A percentile compares a stretch with the other conserved stretches of the same genome.
phyloP scores from a whole-genome alignment of 1,284 basidiomycete genomes.

The Anthracocystis walkeri region DNA sequence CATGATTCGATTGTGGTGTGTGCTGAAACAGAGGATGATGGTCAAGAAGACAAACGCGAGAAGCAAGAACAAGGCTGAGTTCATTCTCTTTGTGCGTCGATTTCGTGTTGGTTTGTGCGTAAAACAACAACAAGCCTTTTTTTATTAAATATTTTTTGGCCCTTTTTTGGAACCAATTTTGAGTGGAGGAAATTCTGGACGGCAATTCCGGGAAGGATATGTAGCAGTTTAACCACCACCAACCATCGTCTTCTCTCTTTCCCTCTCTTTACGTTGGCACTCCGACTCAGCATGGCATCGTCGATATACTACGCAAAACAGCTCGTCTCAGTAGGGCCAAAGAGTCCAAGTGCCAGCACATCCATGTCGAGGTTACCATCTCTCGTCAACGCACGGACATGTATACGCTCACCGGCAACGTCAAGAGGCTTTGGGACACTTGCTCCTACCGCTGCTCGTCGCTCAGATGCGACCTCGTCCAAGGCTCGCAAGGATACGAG shows the following conservation, averaged over 20 bases:
- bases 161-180: background rate
- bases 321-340: conserved; percentile 22
- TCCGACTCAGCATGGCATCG: conserved; percentile 11
- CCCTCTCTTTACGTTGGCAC: background rate
- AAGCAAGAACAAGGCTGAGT: conserved; percentile 2
- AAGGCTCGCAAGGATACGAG: background rate
- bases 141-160: background rate
- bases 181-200: conserved; percentile 17
- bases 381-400: background rate
- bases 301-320: background rate
- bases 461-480: background rate
- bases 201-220: background rate
- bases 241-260: background rate
- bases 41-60: background rate
- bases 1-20: background rate
- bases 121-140: background rate
- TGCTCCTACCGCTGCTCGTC: conserved; percentile 12
- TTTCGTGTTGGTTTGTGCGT: background rate
- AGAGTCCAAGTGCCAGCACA: conserved; percentile 20
- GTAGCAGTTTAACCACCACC: background rate
- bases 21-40: background rate
- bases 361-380: conserved; percentile 19
- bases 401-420: background rate
- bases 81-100: background rate
- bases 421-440: conserved; percentile 1